Evolutionary conservation across 139 green algal genomes (phyloP), one percentile per base, ranked within the genome.

Genomic region (Picochlorum sp.): DNA sequence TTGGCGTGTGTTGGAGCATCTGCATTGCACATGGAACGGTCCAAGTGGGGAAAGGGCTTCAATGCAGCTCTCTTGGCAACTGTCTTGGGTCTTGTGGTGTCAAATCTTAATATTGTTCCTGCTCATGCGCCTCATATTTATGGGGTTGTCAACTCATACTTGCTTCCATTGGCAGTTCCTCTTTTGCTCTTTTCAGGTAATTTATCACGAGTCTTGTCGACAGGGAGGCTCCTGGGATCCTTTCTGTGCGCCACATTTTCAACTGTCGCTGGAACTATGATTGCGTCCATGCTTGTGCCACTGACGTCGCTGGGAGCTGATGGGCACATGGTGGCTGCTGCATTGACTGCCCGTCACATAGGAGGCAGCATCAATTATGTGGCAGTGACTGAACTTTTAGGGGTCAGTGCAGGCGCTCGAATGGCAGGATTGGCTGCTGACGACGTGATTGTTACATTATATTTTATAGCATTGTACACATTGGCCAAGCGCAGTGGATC

Each of bases 361-460:
- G 91, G 87, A 20, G 85, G 85, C 4, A 83, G 84, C 1, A 84
- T 97, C 28, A 97, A 97, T 81, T 97, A 95, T 70, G 88, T 97
- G 66, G 86, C 80, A 21, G 82, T 92, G 4, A 69, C 73, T 4
- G 81, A 89, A n/a, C 58, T 78, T 3, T 70, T 91, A 21, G 21
- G 28, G 20, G 68, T 93, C 6, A 61, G 62, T 2, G 70, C 83
- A 10, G 81, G 66, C 11, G 73, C 79, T 18, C 65, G 76, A 56
- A 62, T 68, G 52, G 87, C 89, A 1, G 91, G 84, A 28, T 79
- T 97, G 20, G 90, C 90, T n/a, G 89, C 91, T 4, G 91, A 97
- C 72, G 91, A 96, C 76, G 76, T 96, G 28, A 87, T 96, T 15
- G 85, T 87, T 51, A 84, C 80, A 0, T n/a, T 90, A 16, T 95